A percentile compares a stretch with the other conserved stretches of the same genome.
phyloP scores from a whole-genome alignment of 208 protist species.

The Leishmania turanica region DNA sequence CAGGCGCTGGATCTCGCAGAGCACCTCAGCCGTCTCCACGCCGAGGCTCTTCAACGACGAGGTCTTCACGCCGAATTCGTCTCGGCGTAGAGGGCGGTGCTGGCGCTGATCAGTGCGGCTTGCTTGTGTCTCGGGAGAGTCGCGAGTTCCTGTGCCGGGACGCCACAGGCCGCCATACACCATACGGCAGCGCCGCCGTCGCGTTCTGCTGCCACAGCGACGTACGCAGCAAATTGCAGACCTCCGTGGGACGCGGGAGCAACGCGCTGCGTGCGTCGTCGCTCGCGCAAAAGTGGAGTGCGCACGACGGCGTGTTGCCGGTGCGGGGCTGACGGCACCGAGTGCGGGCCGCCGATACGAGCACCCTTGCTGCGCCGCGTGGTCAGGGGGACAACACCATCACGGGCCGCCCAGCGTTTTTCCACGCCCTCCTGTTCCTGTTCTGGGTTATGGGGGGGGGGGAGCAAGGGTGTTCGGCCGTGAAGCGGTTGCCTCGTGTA shows the following conservation, averaged over 20 bases:
- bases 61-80: background rate
- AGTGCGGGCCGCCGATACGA: background rate
- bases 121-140: background rate
- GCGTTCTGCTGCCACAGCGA: background rate
- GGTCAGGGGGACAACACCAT: background rate
- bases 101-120: background rate
- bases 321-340: background rate
- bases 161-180: background rate
- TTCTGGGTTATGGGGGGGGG: background rate
- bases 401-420: background rate
- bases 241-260: background rate
- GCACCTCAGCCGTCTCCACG: background rate
- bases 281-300: too few relatives aligned
- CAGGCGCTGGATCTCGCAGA: conserved; percentile 1
- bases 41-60: background rate
- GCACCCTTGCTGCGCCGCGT: background rate
- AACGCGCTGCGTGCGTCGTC: background rate
- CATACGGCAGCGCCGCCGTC: background rate
- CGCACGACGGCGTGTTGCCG: too few relatives aligned
- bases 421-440: background rate
- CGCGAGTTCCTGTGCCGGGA: conserved; percentile 1
- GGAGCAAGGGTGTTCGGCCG: background rate
- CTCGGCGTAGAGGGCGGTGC: conserved; percentile 1
- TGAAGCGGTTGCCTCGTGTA: background rate
- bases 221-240: background rate